Evolutionary conservation across 768 basidiomycete genomes (phyloP).

Genomic region (Lactarius indigo): DNA sequence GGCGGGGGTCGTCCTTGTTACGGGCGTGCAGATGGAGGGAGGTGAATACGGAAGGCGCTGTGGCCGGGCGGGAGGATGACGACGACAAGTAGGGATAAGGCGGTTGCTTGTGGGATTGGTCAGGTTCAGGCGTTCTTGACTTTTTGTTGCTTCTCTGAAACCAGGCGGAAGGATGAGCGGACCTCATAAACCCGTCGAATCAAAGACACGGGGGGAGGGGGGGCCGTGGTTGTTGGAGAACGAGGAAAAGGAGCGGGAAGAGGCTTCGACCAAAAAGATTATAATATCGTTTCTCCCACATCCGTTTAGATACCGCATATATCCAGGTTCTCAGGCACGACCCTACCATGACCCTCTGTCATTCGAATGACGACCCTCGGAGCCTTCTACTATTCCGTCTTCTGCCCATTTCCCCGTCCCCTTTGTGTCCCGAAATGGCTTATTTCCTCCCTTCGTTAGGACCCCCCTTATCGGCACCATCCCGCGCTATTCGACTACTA

Average conservation of each 20-base stretch:
- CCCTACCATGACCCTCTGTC: neutral
- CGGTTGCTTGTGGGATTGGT: neutral
- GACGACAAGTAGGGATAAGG: constrained; percentile 1
- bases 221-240: constrained; percentile 2
- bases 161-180: constrained; percentile 24
- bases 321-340: neutral
- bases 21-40: constrained; percentile 7
- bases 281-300: neutral
- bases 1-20: neutral
- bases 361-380: too few species aligned
- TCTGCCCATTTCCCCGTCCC: neutral
- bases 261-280: neutral
- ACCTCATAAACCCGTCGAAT: constrained; percentile 22
- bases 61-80: neutral
- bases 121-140: constrained; percentile 6
- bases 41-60: constrained; percentile 1
- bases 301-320: neutral
- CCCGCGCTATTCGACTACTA: neutral
- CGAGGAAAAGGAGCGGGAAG: neutral
- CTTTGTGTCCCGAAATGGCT: neutral
- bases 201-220: neutral
- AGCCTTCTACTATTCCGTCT: neutral
- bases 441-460: neutral
- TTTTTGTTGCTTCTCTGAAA: constrained; percentile 24
- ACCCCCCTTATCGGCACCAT: neutral